These are phyloP conservation scores for Colletotrichum karsti DNA, from an alignment of 2,329 filamentous ascomycete genomes.

Conservation along the genomic window DNA sequence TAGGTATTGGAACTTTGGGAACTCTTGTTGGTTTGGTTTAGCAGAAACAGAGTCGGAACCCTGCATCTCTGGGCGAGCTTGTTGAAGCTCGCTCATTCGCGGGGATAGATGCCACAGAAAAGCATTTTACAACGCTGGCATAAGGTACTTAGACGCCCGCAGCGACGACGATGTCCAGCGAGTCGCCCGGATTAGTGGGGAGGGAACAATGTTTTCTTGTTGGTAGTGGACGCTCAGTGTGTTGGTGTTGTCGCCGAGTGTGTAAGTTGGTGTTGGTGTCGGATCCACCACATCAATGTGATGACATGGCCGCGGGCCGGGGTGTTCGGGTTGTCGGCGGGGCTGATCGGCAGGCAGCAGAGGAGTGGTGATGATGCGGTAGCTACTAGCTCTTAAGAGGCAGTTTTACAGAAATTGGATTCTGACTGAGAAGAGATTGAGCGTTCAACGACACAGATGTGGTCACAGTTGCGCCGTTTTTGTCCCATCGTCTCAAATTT, in stretches of 20 bases:
- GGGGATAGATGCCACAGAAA: too few species aligned
- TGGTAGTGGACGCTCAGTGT: not conserved
- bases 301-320: not conserved
- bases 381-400: not conserved
- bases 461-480: too few species aligned
- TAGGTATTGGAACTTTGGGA: too few species aligned
- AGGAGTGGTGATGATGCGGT: not conserved
- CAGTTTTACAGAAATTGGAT: too few species aligned
- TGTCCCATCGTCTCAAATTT: too few species aligned
- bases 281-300: not conserved
- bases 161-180: not conserved
- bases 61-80: too few species aligned
- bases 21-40: too few species aligned
- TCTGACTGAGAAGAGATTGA: not conserved
- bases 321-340: not conserved
- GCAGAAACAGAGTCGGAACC: too few species aligned
- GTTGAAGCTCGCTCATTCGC: too few species aligned
- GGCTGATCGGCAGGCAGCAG: slow-evolving; percentile 7
- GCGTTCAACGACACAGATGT: too few species aligned
- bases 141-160: not conserved
- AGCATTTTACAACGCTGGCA: too few species aligned
- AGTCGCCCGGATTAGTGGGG: not conserved
- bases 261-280: not conserved
- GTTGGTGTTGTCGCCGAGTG: not conserved
- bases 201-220: not conserved